Evolutionary conservation across 768 basidiomycete species (phyloP).

Genomic region (Hericium rajendrae): DNA sequence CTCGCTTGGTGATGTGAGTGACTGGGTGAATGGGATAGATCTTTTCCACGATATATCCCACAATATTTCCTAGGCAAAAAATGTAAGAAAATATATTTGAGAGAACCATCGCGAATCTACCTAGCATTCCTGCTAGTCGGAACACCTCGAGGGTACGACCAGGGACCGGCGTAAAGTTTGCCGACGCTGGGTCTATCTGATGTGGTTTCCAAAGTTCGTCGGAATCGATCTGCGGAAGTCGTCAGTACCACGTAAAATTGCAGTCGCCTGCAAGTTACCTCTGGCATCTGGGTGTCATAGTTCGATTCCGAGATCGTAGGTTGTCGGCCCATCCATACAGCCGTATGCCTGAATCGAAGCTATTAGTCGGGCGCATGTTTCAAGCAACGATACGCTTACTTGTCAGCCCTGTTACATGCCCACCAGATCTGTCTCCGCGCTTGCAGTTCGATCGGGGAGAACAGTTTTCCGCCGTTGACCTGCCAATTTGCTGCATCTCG

Average conservation of each 20-base stretch:
- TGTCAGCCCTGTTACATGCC: constrained; percentile 61
- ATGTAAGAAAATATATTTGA: background rate
- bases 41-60: constrained; percentile 54
- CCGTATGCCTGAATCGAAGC: constrained; percentile 41
- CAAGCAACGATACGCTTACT: constrained; percentile 30
- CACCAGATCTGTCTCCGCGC: constrained; percentile 74
- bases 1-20: constrained; percentile 36
- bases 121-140: constrained; percentile 45
- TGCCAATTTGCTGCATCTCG: constrained; percentile 72
- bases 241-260: background rate
- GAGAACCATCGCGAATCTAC: constrained; percentile 28
- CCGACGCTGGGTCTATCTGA: constrained; percentile 27
- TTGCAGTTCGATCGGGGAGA: constrained; percentile 55
- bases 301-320: constrained; percentile 58
- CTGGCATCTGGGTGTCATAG: constrained; percentile 58
- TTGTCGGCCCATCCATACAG: constrained; percentile 70
- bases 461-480: constrained; percentile 47
- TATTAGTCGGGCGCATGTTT: background rate
- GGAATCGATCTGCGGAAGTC: constrained; percentile 43
- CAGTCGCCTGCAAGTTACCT: constrained; percentile 18
- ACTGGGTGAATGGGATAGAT: constrained; percentile 60
- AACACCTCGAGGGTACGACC: constrained; percentile 44
- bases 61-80: constrained; percentile 42
- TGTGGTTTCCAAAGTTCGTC: constrained; percentile 41
- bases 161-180: constrained; percentile 38